Percentiles rank a stretch among this genome's conserved stretches.
These are phyloP conservation scores for Pluteus cervinus DNA, from an alignment of 768 basidiomycete species.

Conservation along the genomic window DNA sequence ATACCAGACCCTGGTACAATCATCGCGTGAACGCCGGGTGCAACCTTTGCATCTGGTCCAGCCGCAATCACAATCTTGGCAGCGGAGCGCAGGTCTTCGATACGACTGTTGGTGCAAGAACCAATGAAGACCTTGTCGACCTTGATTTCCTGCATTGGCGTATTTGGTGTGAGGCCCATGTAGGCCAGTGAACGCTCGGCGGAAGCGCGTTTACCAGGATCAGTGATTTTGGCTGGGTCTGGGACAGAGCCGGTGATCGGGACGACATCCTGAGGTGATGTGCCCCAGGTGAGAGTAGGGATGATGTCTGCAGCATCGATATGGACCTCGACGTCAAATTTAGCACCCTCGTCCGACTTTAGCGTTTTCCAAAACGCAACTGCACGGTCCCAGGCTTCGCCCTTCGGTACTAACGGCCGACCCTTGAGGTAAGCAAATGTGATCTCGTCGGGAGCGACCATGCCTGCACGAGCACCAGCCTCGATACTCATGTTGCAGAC, in stretches of 20 bases:
- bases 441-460: conserved; percentile 86
- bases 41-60: conserved; percentile 67
- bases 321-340: conserved; percentile 77
- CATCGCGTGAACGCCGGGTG: conserved; percentile 77
- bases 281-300: conserved; percentile 91
- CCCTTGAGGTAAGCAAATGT: conserved; percentile 81
- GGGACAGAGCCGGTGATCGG: conserved; percentile 80
- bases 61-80: conserved; percentile 72
- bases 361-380: conserved; percentile 83
- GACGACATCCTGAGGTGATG: conserved; percentile 84
- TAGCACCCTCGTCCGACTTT: conserved; percentile 73
- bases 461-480: conserved; percentile 87
- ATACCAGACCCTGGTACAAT: conserved; percentile 89
- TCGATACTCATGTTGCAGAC: conserved; percentile 96
- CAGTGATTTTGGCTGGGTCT: conserved; percentile 60
- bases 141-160: conserved; percentile 69
- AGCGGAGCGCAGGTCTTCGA: conserved; percentile 88
- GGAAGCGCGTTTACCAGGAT: conserved; percentile 59
- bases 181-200: conserved; percentile 75
- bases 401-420: conserved; percentile 77
- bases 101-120: conserved; percentile 91
- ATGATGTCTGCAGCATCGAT: conserved; percentile 82
- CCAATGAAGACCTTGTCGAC: conserved; percentile 93
- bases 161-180: conserved; percentile 81
- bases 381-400: conserved; percentile 81